Conservation (phyloP, 139 green algal genomes). For the Gonium pectorale region DNA sequence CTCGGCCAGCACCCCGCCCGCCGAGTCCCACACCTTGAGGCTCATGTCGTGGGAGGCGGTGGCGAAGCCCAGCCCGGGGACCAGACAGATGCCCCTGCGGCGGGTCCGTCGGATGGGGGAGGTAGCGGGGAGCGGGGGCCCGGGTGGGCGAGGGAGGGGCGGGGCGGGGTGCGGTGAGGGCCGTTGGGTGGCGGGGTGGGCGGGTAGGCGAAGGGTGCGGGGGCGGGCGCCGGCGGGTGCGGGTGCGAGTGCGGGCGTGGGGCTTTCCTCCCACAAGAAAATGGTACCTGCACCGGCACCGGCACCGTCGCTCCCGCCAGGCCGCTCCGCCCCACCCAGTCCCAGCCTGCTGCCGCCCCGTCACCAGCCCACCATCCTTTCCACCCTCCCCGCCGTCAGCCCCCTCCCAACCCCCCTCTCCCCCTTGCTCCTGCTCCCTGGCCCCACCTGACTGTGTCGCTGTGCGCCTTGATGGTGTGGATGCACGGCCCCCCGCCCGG, state of each 20-base stretch:
- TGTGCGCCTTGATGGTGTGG: constrained; percentile 79
- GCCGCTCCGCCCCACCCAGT: no score
- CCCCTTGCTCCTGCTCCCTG: neutral
- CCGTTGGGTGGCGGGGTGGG: neutral
- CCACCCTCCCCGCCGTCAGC: no score
- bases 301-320: no score
- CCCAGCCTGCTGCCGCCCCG: no score
- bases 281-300: no score
- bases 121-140: neutral
- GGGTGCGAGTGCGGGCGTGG: no score
- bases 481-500: constrained; percentile 63
- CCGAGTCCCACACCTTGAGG: constrained; percentile 71
- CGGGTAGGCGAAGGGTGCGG: neutral
- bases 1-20: constrained; percentile 69
- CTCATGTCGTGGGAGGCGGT: constrained; percentile 94
- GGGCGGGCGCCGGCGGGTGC: no score
- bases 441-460: constrained; percentile 86
- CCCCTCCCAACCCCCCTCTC: neutral
- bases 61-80: constrained; percentile 87
- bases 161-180: neutral
- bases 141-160: neutral
- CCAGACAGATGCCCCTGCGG: constrained; percentile 74
- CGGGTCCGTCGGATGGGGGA: no score
- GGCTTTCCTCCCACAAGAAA: no score
- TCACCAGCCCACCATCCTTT: no score